phyloP scores from a whole-genome alignment of 163 green algal genomes.

The Scenedesmus sp. region DNA sequence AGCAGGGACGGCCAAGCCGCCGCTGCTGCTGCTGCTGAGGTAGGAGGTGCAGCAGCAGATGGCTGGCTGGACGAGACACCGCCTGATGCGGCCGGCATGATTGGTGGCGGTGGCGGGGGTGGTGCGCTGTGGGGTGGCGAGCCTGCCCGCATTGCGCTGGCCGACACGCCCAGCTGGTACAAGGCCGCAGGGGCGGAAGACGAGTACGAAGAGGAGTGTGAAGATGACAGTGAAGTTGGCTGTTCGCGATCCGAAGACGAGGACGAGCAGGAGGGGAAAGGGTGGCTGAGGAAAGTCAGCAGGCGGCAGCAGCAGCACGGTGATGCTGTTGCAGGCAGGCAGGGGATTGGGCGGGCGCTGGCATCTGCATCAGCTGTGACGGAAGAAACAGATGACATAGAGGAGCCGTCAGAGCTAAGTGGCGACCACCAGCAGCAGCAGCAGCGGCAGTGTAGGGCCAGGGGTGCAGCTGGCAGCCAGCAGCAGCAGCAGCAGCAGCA shows the following conservation, averaged over 20 bases:
- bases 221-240: neutral
- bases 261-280: neutral
- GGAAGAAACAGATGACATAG: conserved; percentile 2
- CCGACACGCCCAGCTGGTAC: conserved; percentile 31
- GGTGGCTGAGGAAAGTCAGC: neutral
- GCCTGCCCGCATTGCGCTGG: neutral
- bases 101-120: neutral
- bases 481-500: neutral
- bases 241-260: neutral
- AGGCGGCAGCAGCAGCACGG: neutral
- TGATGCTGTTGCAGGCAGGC: neutral
- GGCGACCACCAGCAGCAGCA: neutral
- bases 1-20: neutral
- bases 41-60: neutral
- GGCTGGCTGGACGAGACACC: neutral
- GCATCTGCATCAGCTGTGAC: neutral
- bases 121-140: neutral
- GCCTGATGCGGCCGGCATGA: neutral
- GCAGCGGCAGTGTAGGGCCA: neutral
- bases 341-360: neutral
- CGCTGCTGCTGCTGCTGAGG: neutral
- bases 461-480: neutral
- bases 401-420: neutral
- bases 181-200: conserved; percentile 5
- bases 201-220: conserved; percentile 1